Evolutionary conservation across 805 yeast genomes (phyloP).

Genomic region (Metschnikowia continentalis): DNA sequence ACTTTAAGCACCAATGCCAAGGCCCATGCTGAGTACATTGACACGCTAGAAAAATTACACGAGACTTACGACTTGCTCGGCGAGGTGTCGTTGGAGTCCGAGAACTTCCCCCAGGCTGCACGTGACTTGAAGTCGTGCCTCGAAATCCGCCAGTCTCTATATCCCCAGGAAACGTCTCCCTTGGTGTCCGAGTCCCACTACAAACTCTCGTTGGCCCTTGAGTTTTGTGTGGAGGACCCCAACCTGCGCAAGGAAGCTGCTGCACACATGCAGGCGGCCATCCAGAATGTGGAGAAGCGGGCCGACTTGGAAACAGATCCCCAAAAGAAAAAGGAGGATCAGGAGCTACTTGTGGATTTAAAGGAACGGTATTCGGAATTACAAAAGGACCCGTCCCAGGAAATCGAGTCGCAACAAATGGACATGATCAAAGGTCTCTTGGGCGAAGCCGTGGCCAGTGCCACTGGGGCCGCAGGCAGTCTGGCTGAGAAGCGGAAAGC

Average conservation of each 20-base stretch:
- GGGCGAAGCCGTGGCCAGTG: slow-evolving; percentile 39
- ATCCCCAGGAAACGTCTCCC: slow-evolving; percentile 45
- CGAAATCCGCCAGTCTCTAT: slow-evolving; percentile 49
- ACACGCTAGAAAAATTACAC: slow-evolving; percentile 51
- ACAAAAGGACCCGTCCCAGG: slow-evolving; percentile 47
- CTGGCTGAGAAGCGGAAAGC: slow-evolving; percentile 9
- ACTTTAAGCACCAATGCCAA: slow-evolving; percentile 28
- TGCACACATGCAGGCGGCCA: slow-evolving; percentile 52
- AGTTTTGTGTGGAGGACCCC: slow-evolving; percentile 57
- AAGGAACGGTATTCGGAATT: slow-evolving; percentile 54
- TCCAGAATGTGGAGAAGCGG: slow-evolving; percentile 36
- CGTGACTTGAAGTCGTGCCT: slow-evolving; percentile 61
- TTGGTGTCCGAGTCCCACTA: slow-evolving; percentile 75
- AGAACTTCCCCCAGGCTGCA: slow-evolving; percentile 76
- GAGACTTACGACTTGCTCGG: slow-evolving; percentile 79
- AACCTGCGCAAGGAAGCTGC: slow-evolving; percentile 47
- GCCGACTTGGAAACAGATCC: slow-evolving; percentile 37
- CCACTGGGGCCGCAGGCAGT: slow-evolving; percentile 1
- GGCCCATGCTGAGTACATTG: slow-evolving; percentile 30
- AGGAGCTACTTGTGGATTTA: slow-evolving; percentile 52
- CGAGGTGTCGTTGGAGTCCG: slow-evolving; percentile 86
- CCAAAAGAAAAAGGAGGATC: slow-evolving; percentile 39
- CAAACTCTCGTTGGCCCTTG: slow-evolving; percentile 74
- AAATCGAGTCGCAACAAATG: slow-evolving; percentile 46
- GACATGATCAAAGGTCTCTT: slow-evolving; percentile 54